Evolutionary conservation across 345 rosid species (phyloP), one percentile per base, ranked within the genome.

Genomic region (Carallia brachiata): DNA sequence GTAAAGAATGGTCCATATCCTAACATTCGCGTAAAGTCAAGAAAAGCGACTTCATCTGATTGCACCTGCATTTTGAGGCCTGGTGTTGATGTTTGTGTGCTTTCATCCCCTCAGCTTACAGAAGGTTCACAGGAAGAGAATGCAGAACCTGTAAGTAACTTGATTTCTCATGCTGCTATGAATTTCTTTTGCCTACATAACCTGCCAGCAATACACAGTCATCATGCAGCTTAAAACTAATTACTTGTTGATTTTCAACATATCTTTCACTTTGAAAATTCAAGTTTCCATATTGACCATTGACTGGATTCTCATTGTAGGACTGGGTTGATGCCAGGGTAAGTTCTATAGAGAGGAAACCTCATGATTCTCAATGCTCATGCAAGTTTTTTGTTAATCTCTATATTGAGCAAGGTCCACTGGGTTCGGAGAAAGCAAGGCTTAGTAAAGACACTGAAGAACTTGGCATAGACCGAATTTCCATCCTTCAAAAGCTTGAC

Each of bases 251-350:
- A 55, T 8, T 63, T 55, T 59, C 61, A 36, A 52, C 17, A 61
- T 44, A 15, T 31, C 34, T 72, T 44, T 57, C 23, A 34, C 48
- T 66, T 67, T 9, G 10, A 9, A 63, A 61, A 27, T 64, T 37
- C 13, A 19, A 19, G 1, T 47, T 60, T 6, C n/a, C 13, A 4
- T 36, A 60, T 61, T 60, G 23, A 18, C 8, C 12, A 8, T 66
- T 73, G 66, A 66, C 66, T 65, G 31, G 17, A n/a, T 67, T 68
- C 23, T 67, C 13, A 74, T 70, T 68, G 18, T 67, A 89, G 95
- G 91, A 88, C 15, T 89, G 87, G 96, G 63, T 86, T 65, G 96
- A 94, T 86, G 98, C 89, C 68, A 85, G 75, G 73, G 90, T 91
- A 75, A 83, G 77, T 68, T 87, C 95, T 10, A 81, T 94, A 28